Evolutionary conservation across 768 basidiomycete genomes (phyloP).

Genomic region (Wakefieldia striispora): DNA sequence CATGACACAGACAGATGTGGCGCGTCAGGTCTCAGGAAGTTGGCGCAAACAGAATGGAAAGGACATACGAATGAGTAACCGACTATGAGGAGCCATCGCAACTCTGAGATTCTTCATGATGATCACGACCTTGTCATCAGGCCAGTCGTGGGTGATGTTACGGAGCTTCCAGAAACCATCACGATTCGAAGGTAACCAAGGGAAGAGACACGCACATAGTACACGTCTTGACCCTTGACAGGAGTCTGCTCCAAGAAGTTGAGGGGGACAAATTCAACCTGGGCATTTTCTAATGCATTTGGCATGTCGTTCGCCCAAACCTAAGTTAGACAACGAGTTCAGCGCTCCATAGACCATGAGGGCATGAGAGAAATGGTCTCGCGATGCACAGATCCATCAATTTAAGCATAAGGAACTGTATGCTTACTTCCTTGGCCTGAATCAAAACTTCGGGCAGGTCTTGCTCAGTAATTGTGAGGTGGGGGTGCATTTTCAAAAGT

Average conservation of each 20-base stretch:
- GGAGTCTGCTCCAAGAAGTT: slow-evolving; percentile 21
- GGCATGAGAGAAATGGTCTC: too few relatives aligned
- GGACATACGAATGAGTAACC: slow-evolving; percentile 33
- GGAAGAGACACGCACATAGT: slow-evolving; percentile 18
- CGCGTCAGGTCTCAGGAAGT: background rate
- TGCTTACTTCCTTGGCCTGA: slow-evolving; percentile 19
- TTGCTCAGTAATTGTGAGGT: slow-evolving; percentile 26
- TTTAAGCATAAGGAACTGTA: background rate
- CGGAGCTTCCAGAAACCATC: slow-evolving; percentile 14
- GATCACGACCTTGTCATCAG: slow-evolving; percentile 28
- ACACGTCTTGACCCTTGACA: slow-evolving; percentile 19
- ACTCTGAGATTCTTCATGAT: slow-evolving; percentile 31
- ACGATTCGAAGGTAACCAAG: background rate
- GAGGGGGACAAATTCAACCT: slow-evolving; percentile 15
- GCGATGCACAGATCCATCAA: background rate
- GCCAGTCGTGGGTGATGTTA: slow-evolving; percentile 37
- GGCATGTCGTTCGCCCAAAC: slow-evolving; percentile 17
- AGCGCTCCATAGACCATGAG: background rate
- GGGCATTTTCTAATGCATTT: slow-evolving; percentile 14
- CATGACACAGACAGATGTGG: too few relatives aligned
- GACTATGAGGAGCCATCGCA: slow-evolving; percentile 29
- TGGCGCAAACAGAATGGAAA: background rate
- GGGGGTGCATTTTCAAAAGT: slow-evolving; percentile 26
- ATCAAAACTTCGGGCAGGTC: slow-evolving; percentile 30
- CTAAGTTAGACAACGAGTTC: slow-evolving; percentile 1